Percentiles rank a stretch among this genome's conserved stretches.
Conservation (phyloP, 352 stramenopile genomes). For the Peronospora farinosa region DNA sequence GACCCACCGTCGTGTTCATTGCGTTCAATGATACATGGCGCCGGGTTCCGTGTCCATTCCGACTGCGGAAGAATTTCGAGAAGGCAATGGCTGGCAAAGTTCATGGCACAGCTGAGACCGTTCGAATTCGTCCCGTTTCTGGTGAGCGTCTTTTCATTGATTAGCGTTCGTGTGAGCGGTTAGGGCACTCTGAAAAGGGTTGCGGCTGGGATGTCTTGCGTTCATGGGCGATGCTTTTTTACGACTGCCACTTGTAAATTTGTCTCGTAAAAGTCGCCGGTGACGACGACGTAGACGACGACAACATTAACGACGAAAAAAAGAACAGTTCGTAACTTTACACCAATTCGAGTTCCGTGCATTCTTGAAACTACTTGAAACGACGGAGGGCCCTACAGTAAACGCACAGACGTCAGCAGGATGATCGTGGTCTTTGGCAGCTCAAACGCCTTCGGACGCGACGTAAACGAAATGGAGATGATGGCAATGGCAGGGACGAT, state of each 20-base stretch:
- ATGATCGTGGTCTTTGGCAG: constrained; percentile 73
- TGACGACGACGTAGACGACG: background rate
- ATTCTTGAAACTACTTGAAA: background rate
- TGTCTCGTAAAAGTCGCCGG: background rate
- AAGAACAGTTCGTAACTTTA: background rate
- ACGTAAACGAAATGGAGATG: constrained; percentile 67
- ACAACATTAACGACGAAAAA: background rate
- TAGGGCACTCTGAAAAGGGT: too few relatives aligned
- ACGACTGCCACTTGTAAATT: constrained; percentile 3
- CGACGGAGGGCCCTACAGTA: constrained; percentile 7
- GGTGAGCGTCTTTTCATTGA: constrained; percentile 14
- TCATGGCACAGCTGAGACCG: too few relatives aligned
- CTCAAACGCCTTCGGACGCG: constrained; percentile 63
- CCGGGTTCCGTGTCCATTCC: too few relatives aligned
- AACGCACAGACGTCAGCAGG: constrained; percentile 7
- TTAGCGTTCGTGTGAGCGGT: constrained; percentile 8
- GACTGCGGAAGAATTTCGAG: too few relatives aligned
- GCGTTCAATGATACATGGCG: too few relatives aligned
- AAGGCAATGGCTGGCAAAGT: too few relatives aligned
- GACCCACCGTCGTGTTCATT: too few relatives aligned
- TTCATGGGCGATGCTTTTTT: constrained; percentile 7
- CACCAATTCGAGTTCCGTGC: background rate
- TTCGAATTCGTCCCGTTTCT: too few relatives aligned
- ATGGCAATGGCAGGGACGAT: constrained; percentile 58
- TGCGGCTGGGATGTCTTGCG: background rate